These are phyloP conservation scores for Pyrrhoderma lamaoense DNA, from an alignment of 1,284 basidiomycete genomes.

Conservation along the genomic window DNA sequence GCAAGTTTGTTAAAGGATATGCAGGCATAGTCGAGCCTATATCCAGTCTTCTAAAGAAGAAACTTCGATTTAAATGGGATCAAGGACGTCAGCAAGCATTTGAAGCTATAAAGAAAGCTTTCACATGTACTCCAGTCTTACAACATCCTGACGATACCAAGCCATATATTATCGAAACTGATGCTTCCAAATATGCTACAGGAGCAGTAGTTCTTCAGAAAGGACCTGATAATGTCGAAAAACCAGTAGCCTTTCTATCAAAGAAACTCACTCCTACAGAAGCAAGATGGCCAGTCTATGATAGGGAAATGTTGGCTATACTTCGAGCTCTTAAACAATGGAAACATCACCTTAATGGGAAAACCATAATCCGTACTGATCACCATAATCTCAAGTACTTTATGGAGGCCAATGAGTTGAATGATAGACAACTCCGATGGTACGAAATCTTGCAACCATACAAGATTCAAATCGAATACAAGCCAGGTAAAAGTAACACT, in stretches of 20 bases:
- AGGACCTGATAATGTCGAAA: neutral
- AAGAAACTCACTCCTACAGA: constrained; percentile 24
- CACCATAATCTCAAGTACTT: constrained; percentile 2
- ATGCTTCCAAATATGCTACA: constrained; percentile 8
- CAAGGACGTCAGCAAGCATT: constrained; percentile 3
- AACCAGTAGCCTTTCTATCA: constrained; percentile 26
- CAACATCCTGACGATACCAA: neutral
- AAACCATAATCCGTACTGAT: neutral
- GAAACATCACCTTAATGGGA: constrained; percentile 5
- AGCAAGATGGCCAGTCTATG: constrained; percentile 32
- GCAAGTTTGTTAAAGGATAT: constrained; percentile 28
- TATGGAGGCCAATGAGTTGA: neutral
- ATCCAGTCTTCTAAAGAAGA: constrained; percentile 1
- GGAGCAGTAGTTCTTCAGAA: constrained; percentile 9
- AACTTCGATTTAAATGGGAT: constrained; percentile 2
- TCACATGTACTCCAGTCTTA: neutral
- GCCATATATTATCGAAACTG: constrained; percentile 1
- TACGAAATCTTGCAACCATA: constrained; percentile 28
- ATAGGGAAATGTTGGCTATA: constrained; percentile 34
- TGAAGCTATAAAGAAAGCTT: constrained; percentile 20
- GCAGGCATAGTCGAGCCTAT: constrained; percentile 25
- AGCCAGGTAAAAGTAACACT: constrained; percentile 26
- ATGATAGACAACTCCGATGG: constrained; percentile 35
- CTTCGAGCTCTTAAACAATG: neutral
- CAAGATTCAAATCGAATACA: constrained; percentile 32